Evolutionary conservation across 2,329 filamentous ascomycete species (phyloP).

Genomic region (Herpotrichia juniperi): DNA sequence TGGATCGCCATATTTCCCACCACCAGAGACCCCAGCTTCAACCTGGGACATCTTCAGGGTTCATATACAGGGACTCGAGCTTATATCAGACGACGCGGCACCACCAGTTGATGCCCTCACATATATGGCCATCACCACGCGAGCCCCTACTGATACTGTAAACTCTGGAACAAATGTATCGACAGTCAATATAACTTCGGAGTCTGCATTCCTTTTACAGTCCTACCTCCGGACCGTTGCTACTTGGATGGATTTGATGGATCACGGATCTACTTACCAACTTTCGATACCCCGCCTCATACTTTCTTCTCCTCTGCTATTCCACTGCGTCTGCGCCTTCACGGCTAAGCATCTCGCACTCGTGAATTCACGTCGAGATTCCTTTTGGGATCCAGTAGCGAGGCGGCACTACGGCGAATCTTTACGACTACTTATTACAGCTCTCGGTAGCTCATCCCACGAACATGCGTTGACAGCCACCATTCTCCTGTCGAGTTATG

Average conservation of each 20-base stretch:
- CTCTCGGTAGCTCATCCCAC: conserved; percentile 29
- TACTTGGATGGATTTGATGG: conserved; percentile 44
- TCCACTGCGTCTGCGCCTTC: conserved; percentile 42
- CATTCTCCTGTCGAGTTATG: conserved; percentile 42
- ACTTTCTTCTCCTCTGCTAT: conserved; percentile 36
- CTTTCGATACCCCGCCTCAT: conserved; percentile 32
- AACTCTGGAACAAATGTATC: neutral
- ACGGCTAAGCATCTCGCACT: conserved; percentile 42
- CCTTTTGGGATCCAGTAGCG: conserved; percentile 37
- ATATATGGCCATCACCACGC: conserved; percentile 14
- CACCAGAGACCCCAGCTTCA: conserved; percentile 11
- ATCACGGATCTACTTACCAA: conserved; percentile 37
- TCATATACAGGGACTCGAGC: conserved; percentile 20
- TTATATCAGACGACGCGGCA: conserved; percentile 13
- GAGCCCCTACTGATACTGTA: neutral
- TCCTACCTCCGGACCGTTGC: conserved; percentile 40
- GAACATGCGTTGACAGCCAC: conserved; percentile 40
- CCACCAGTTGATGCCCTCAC: conserved; percentile 15
- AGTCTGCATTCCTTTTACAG: conserved; percentile 39
- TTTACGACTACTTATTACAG: conserved; percentile 35
- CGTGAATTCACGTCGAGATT: conserved; percentile 25
- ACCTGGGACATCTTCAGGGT: conserved; percentile 33
- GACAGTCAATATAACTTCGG: conserved; percentile 23
- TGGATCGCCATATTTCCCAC: neutral
- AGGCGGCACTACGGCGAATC: conserved; percentile 37